Evolutionary conservation across 257 asterid genomes (phyloP).

Genomic region (Capsicum baccatum): DNA sequence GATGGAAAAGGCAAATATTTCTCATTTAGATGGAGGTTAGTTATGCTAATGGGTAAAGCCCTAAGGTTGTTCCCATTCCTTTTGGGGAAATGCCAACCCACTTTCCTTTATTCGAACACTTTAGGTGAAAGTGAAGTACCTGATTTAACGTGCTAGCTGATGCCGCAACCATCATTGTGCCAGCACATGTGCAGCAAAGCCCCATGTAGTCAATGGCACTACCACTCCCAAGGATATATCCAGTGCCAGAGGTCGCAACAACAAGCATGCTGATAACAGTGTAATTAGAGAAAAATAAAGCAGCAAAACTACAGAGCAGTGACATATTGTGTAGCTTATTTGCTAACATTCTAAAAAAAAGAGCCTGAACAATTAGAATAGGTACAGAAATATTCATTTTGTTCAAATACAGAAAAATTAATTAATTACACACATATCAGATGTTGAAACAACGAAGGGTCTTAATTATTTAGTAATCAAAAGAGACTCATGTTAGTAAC

Average conservation of each 20-base stretch:
- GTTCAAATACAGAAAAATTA: neutral
- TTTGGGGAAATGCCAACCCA: neutral
- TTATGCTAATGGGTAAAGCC: neutral
- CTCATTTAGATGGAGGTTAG: neutral
- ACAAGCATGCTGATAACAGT: slow-evolving; percentile 77
- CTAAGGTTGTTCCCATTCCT: slow-evolving; percentile 12
- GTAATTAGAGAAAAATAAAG: slow-evolving; percentile 21
- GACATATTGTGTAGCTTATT: slow-evolving; percentile 9
- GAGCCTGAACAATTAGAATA: slow-evolving; percentile 18
- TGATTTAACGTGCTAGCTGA: slow-evolving; percentile 90
- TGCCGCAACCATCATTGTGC: slow-evolving; percentile 99
- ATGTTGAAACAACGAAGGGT: neutral
- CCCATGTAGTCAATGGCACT: slow-evolving; percentile 79
- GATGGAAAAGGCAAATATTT: neutral
- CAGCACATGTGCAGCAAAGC: slow-evolving; percentile 95
- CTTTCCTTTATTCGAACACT: neutral
- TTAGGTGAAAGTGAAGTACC: slow-evolving; percentile 43
- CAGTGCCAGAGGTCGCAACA: slow-evolving; percentile 98
- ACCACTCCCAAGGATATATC: slow-evolving; percentile 91
- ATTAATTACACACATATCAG: neutral
- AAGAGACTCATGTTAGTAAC: neutral
- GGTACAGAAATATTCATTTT: neutral
- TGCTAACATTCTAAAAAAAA: slow-evolving; percentile 6
- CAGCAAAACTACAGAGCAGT: slow-evolving; percentile 5
- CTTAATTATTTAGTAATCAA: neutral